Base-by-base conservation (phyloP, 2,329 filamentous ascomycete genomes). In the Penicillium fuscoglaucum region DNA sequence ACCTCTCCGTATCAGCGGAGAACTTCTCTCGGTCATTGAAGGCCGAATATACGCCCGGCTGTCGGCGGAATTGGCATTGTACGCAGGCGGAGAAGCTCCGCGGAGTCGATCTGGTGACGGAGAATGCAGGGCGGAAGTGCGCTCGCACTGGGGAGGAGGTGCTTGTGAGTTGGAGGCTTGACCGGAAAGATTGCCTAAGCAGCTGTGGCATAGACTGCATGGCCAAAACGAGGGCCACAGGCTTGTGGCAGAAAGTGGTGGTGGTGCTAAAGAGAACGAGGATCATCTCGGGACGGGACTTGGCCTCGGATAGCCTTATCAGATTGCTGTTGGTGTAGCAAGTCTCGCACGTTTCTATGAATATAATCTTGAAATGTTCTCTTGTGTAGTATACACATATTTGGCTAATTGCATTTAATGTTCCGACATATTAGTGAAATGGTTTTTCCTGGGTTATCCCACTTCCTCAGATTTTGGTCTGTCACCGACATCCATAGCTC, bases 131-230 rank as follows among this genome's bases (percentile, higher is more conserved):
- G 50, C 66, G 58, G 51, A 70, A 54, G 28, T 64, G 65, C n/a
- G 66, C 49, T 53, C 63, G 68, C 28, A 63, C 45, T 3, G 67
- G 60, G 45, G 67, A 61, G 47, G 62, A 60, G 37, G 67, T 54
- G 56, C 67, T 65, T 54, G 68, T 60, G 33, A 72, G 33, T 21
- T 60, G 65, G 35, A 69, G 50, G 28, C 66, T 68, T 19, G 70
- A 68, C 53, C 70, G 69, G 28, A 77, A 60, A 52, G 74, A 72
- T 66, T 76, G 75, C 68, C 74, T 65, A 51, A 77, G 60, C 63
- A 77, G 67, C 62, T 73, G 70, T 70, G 72, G 74, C 68, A 76
- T 69, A 52, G 74, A 66, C 63, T 76, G 75, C 75, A 78, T 78
- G 67, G 68, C 73, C 66, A 63, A 52, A 57, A 58, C 53, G 52